These are phyloP conservation scores for Ziziphus jujuba DNA, from an alignment of 306 rosid species.

Conservation along the genomic window DNA sequence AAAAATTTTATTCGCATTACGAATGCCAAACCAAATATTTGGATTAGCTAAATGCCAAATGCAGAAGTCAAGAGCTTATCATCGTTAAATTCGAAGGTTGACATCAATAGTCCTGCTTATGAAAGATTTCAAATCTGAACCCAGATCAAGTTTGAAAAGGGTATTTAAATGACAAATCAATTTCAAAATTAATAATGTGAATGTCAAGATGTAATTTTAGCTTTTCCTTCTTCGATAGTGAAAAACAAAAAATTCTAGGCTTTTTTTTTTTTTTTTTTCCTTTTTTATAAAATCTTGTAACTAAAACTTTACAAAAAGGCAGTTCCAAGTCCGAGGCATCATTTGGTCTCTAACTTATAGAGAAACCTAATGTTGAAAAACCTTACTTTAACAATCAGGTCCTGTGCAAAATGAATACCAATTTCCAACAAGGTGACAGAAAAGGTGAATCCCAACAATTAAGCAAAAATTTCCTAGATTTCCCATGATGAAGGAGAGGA, in stretches of 20 bases:
- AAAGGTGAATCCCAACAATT: not conserved
- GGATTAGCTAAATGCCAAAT: constrained; percentile 6
- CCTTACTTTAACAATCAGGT: not conserved
- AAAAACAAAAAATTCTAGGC: constrained; percentile 11
- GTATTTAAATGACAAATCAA: not conserved
- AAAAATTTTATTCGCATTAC: constrained; percentile 20
- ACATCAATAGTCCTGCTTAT: not conserved
- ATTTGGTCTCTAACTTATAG: not conserved
- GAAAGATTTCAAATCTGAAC: constrained; percentile 9
- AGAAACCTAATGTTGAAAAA: not conserved
- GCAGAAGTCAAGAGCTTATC: constrained; percentile 9
- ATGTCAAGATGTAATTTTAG: not conserved
- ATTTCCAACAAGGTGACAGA: not conserved
- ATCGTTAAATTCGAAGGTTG: constrained; percentile 3
- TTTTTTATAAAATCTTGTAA: not conserved
- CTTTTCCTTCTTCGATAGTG: constrained; percentile 5
- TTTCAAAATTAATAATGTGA: too few relatives aligned
- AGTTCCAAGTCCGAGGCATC: constrained; percentile 10
- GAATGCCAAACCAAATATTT: constrained; percentile 17
- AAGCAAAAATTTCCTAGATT: not conserved
- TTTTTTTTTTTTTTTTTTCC: not conserved
- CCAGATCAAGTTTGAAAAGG: constrained; percentile 3
- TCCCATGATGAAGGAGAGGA: constrained; percentile 2
- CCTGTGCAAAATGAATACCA: too few relatives aligned
- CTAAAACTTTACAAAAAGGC: constrained; percentile 24